Evolutionary conservation across 352 stramenopile species (phyloP), one percentile per base, ranked within the genome.

Genomic region (Hyaloperonospora brassicae): DNA sequence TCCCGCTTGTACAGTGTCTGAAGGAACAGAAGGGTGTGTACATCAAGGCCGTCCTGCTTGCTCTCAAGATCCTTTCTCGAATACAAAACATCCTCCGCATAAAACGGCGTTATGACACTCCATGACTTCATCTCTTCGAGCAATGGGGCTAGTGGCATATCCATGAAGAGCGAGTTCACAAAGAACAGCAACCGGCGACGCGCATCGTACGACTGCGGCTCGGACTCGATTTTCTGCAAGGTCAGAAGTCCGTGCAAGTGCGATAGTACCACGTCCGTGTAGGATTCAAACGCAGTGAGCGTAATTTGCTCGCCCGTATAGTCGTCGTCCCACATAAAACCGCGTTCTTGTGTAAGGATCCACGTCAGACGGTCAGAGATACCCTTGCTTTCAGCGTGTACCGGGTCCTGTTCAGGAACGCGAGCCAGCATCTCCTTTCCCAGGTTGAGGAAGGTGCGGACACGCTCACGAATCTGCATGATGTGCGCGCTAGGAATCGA

Each of bases 151-250:
- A 96, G 70, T 0, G 97, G 97, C 85, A 99, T 98, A 64, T 99
- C 95, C 97, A 99, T 99, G 72, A 98, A 99, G n/a, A 99, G 66
- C 52, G 95, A 98, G 64, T 99, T 99, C 23, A 98, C 93, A 59
- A 99, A 99, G 75, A 98, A 99, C 6, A 97, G 90, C 24, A 99
- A 68, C 23, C 97, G 89, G 21, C 96, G 86, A 25, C 87, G 86
- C 0, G 90, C 97, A 70, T 99, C 97, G 55, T 96, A 96, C 23
- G 91, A 98, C 40, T 93, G 95, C 13, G 96, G 96, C 70, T 99
- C 96, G 1, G 96, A 95, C 62, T 99, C 96, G 50, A 98, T 96
- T 38, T 97, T 97, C 59, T 98, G 94, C 55, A 98, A 83, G 17
- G 89, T 97, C 25, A 99, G 64, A 47, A 99, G 76, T 13, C 94